These are phyloP conservation scores for Leptoxyphium fumago DNA, from an alignment of 2,329 filamentous ascomycete genomes.

Conservation along the genomic window DNA sequence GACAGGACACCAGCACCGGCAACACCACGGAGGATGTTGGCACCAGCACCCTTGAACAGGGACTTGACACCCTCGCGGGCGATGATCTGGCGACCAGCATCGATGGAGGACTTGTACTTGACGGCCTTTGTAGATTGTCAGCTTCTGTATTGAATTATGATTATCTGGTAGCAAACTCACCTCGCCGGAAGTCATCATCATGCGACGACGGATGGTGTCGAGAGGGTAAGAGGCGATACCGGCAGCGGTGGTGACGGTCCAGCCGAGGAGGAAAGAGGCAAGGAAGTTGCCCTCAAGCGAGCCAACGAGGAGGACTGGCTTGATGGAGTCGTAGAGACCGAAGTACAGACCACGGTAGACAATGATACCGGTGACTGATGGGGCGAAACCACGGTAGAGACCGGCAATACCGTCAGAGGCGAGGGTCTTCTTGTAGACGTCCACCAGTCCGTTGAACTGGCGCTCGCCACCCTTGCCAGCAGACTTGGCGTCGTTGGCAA, in stretches of 20 bases:
- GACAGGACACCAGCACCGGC: slow-evolving; percentile 99
- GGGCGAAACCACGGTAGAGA: slow-evolving; percentile 99
- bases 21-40: slow-evolving; percentile 99
- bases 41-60: slow-evolving; percentile 99
- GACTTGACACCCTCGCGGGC: slow-evolving; percentile 96
- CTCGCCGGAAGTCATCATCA: slow-evolving; percentile 97
- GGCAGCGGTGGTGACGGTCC: slow-evolving; percentile 98
- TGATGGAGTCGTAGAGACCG: slow-evolving; percentile 99
- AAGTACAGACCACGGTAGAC: slow-evolving; percentile 99
- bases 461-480: slow-evolving; percentile 93
- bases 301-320: slow-evolving; percentile 92
- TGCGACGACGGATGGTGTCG: slow-evolving; percentile 99
- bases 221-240: slow-evolving; percentile 99
- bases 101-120: slow-evolving; percentile 97
- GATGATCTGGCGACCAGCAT: slow-evolving; percentile 91
- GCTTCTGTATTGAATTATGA: slow-evolving; percentile 19
- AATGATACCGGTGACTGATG: slow-evolving; percentile 96
- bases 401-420: slow-evolving; percentile 96
- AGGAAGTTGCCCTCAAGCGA: slow-evolving; percentile 95
- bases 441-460: slow-evolving; percentile 99
- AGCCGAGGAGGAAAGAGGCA: slow-evolving; percentile 96
- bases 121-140: slow-evolving; percentile 55
- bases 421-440: slow-evolving; percentile 99
- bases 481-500: slow-evolving; percentile 99
- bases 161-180: slow-evolving; percentile 25